phyloP scores from a whole-genome alignment of 208 protist species.

The Borovskyia barvae region DNA sequence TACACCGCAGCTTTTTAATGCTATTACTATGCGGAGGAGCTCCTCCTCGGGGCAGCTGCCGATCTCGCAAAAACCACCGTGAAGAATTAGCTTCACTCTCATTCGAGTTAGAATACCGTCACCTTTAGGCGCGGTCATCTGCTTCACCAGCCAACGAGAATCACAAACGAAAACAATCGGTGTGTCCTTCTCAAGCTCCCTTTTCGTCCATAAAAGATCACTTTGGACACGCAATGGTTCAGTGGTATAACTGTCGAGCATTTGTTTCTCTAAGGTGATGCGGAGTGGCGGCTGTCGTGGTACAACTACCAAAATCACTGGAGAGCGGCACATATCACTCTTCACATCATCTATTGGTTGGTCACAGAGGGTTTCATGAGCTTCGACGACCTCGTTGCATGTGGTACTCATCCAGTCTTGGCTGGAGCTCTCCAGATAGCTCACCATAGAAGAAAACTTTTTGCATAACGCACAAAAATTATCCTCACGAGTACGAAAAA shows the following conservation, averaged over 20 bases:
- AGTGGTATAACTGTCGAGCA: slow-evolving; percentile 62
- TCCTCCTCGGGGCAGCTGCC: slow-evolving; percentile 39
- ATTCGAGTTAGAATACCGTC: slow-evolving; percentile 23
- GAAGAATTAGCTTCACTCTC: slow-evolving; percentile 34
- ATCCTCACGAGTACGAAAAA: slow-evolving; percentile 10
- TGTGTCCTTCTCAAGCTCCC: slow-evolving; percentile 9
- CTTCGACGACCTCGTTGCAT: slow-evolving; percentile 22
- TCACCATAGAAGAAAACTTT: background rate
- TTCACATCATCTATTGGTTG: background rate
- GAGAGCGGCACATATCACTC: background rate
- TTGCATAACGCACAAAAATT: slow-evolving; percentile 6
- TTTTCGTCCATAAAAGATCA: slow-evolving; percentile 12
- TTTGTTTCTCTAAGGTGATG: slow-evolving; percentile 22
- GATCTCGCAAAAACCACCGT: slow-evolving; percentile 47
- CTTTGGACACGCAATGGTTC: slow-evolving; percentile 42
- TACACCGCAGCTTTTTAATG: slow-evolving; percentile 9
- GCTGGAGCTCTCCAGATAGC: slow-evolving; percentile 3
- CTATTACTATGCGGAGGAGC: slow-evolving; percentile 23
- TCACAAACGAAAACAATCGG: slow-evolving; percentile 59
- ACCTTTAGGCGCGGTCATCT: slow-evolving; percentile 14
- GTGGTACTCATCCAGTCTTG: slow-evolving; percentile 8
- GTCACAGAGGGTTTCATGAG: slow-evolving; percentile 24
- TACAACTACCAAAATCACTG: slow-evolving; percentile 41
- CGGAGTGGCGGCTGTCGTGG: slow-evolving; percentile 26
- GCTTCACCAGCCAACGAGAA: slow-evolving; percentile 33